phyloP scores from a whole-genome alignment of 306 rosid species.

The Dryas alaskensis region DNA sequence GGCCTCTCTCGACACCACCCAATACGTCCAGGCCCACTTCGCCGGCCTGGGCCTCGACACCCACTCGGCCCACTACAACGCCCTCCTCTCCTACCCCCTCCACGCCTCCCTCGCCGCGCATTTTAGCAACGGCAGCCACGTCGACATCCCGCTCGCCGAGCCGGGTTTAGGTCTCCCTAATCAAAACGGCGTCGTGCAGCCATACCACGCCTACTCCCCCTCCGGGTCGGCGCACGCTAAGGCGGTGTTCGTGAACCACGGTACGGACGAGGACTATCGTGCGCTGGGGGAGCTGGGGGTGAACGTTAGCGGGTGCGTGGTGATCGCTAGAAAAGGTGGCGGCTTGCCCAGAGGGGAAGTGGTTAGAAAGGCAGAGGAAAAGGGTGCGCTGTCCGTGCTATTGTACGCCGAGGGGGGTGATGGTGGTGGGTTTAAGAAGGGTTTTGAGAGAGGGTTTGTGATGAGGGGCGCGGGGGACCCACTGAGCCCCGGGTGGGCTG shows the following conservation, averaged over 20 bases:
- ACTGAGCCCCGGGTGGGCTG: slow-evolving; percentile 88
- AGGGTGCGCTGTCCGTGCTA: slow-evolving; percentile 75
- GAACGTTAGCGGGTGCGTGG: slow-evolving; percentile 69
- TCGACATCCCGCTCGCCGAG: slow-evolving; percentile 38
- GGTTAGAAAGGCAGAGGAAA: slow-evolving; percentile 62
- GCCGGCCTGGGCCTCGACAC: slow-evolving; percentile 43
- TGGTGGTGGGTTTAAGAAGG: slow-evolving; percentile 40
- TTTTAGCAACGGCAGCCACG: slow-evolving; percentile 41
- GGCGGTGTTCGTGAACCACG: slow-evolving; percentile 73
- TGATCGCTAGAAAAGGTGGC: slow-evolving; percentile 57
- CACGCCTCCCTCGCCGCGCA: slow-evolving; percentile 57
- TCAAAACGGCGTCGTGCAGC: slow-evolving; percentile 37
- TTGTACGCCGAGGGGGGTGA: slow-evolving; percentile 41
- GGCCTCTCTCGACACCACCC: slow-evolving; percentile 41
- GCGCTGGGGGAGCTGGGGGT: slow-evolving; percentile 45
- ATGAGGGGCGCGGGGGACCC: slow-evolving; percentile 95
- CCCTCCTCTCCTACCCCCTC: slow-evolving; percentile 72
- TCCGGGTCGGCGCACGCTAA: slow-evolving; percentile 58
- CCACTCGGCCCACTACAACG: slow-evolving; percentile 41
- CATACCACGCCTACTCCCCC: slow-evolving; percentile 95
- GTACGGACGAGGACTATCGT: slow-evolving; percentile 61
- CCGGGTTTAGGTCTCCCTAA: not conserved
- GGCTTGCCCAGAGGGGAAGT: slow-evolving; percentile 50
- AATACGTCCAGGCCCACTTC: slow-evolving; percentile 52
- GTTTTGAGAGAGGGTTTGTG: slow-evolving; percentile 90